These are phyloP conservation scores for Claviceps spartinae DNA, from an alignment of 2,329 filamentous ascomycete species.

Conservation along the genomic window DNA sequence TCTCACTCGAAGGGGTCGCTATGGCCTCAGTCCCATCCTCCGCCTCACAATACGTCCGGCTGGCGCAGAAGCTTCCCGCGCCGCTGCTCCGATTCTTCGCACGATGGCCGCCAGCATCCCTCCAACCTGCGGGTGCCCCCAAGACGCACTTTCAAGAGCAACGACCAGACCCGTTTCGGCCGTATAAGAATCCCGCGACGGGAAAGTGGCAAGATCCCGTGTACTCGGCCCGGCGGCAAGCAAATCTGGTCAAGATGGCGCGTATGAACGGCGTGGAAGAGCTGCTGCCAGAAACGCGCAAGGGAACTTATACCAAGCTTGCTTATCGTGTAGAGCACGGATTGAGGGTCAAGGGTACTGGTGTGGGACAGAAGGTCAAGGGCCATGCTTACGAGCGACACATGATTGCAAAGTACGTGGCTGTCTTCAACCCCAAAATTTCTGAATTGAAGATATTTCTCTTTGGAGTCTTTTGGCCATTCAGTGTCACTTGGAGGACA, in stretches of 20 bases:
- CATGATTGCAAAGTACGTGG: conserved; percentile 55
- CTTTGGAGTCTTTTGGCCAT: not conserved
- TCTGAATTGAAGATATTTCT: not conserved
- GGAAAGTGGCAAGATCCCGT: conserved; percentile 73
- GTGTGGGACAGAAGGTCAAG: conserved; percentile 87
- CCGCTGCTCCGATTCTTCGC: conserved; percentile 78
- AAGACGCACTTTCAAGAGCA: conserved; percentile 40
- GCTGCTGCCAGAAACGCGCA: conserved; percentile 61
- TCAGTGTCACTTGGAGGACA: not conserved
- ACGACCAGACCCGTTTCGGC: conserved; percentile 67
- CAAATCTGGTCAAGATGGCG: conserved; percentile 80
- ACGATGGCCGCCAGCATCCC: conserved; percentile 64
- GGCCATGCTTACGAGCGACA: conserved; percentile 87
- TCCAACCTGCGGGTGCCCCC: conserved; percentile 32
- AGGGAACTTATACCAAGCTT: conserved; percentile 59
- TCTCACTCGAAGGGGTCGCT: conserved; percentile 1
- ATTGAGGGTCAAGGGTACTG: conserved; percentile 78
- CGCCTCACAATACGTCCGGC: conserved; percentile 31
- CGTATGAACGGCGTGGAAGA: conserved; percentile 66
- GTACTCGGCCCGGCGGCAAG: conserved; percentile 76
- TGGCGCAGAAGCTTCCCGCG: conserved; percentile 61
- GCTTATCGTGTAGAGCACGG: conserved; percentile 63
- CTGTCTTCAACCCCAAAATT: no score
- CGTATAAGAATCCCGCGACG: conserved; percentile 63
- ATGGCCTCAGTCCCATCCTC: conserved; percentile 26